Evolutionary conservation across 73 alveolate species (phyloP), one percentile per base, ranked within the genome.

Genomic region (Paramecium pentaurelia): DNA sequence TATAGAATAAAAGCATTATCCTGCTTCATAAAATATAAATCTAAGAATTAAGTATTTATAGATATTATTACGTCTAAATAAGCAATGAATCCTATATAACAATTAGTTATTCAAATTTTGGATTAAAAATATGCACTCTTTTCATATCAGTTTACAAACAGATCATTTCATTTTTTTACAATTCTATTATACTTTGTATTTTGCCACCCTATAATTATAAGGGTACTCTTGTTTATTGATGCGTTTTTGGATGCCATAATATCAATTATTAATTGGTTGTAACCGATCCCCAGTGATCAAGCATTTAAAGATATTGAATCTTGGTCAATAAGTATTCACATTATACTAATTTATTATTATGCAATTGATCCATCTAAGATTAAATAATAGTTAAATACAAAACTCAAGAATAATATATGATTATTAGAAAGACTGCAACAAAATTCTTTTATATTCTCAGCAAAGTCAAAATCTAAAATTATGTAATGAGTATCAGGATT

Each of bases 401-500:
- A 42, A 80, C 91, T 80, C 22, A 45, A 47, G 25, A 80, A 42
- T 45, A 80, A 28, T 4, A 80, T 32, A 28, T 32, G 44, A 80
- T 80, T 80, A 28, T 47, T 44, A 45, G 91, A 80, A 7, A 45
- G 16, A 22, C 64, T 45, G 49, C 71, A 80, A 42, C 71, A 45
- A 49, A 80, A 45, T 80, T 80, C 91, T 47, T 80, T 80, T 16
- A 28, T 80, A 34, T 25, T 42, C 34, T 80, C 91, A 8, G 91
- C 47, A 80, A 25, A 80, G 49, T 80, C 91, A 44, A 80, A 80
- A 80, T 80, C 91, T 80, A 80, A 80, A 12, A 80, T 80, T 14
- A 80, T 80, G 25, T 80, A 73, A 73, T 73, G 87, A 12, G 47
- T 73, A 16, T 73, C 87, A 20, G 28, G 77, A 45, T 80, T 80